phyloP scores from a whole-genome alignment of 805 yeast genomes.

The Cyberlindnera mississippiensis region DNA sequence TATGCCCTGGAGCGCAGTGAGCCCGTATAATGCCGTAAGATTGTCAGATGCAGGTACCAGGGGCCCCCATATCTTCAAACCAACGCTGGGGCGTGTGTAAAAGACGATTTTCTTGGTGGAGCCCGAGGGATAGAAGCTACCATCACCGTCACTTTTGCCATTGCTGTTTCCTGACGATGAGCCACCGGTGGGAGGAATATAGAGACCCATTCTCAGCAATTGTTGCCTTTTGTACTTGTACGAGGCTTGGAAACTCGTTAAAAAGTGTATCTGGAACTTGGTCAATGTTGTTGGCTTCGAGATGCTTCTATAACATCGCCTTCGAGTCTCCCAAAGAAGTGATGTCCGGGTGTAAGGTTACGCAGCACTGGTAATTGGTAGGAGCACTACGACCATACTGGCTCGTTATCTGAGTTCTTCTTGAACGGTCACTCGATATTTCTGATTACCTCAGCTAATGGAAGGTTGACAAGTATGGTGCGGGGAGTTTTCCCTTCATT shows the following conservation, averaged over 20 bases:
- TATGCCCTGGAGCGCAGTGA: conserved; percentile 50
- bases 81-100: conserved; percentile 50
- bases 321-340: neutral
- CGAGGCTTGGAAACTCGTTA: no score
- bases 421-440: no score
- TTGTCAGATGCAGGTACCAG: conserved; percentile 71
- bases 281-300: no score
- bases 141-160: neutral
- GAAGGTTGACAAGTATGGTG: no score
- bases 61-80: conserved; percentile 64
- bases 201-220: conserved; percentile 3
- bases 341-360: neutral
- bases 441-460: no score
- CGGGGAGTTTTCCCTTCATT: no score
- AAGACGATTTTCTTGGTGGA: conserved; percentile 11
- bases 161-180: neutral
- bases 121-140: conserved; percentile 1
- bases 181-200: conserved; percentile 3
- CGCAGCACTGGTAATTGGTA: no score
- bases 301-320: no score
- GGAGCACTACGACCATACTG: no score
- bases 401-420: no score
- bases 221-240: neutral
- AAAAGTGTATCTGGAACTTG: no score
- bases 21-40: conserved; percentile 45